Evolutionary conservation across 106 monocot genomes (phyloP).

Genomic region (Cymbidium sinense): DNA sequence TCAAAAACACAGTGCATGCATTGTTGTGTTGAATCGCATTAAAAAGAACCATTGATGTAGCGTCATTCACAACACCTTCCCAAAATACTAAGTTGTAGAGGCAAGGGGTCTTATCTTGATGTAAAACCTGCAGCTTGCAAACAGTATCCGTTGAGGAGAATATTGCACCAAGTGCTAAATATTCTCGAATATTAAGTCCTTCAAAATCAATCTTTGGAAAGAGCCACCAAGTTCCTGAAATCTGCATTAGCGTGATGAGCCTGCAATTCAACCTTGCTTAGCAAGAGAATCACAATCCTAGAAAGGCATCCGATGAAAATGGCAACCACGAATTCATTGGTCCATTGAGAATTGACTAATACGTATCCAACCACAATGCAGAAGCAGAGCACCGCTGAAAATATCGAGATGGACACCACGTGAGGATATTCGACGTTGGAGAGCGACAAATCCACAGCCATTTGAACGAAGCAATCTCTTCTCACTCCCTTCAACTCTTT

Average conservation of each 20-base stretch:
- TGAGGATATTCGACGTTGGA: not conserved
- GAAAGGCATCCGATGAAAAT: conserved; percentile 28
- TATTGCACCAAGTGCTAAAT: conserved; percentile 76
- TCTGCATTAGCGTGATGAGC: too few relatives aligned
- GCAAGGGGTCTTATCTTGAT: conserved; percentile 70
- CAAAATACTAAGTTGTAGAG: conserved; percentile 86
- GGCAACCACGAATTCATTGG: conserved; percentile 29
- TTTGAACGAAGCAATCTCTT: not conserved
- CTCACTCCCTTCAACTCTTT: not conserved
- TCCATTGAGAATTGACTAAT: conserved; percentile 26
- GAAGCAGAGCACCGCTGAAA: conserved; percentile 30
- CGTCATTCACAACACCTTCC: conserved; percentile 88
- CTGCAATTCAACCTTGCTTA: conserved; percentile 56
- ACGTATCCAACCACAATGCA: conserved; percentile 31
- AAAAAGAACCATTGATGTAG: conserved; percentile 71
- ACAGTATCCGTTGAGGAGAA: conserved; percentile 89
- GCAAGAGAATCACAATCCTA: conserved; percentile 54
- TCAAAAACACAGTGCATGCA: too few relatives aligned
- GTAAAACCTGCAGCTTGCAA: conserved; percentile 73
- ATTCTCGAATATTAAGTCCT: conserved; percentile 49
- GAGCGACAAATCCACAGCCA: not conserved
- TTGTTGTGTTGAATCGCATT: conserved; percentile 53
- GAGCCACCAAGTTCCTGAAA: conserved; percentile 69
- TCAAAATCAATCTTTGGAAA: conserved; percentile 67
- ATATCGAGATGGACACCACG: conserved; percentile 32